Percentiles rank a stretch among this genome's conserved stretches.
These are phyloP conservation scores for Coelastrella sp. DNA, from an alignment of 139 green algal species.

Conservation along the genomic window DNA sequence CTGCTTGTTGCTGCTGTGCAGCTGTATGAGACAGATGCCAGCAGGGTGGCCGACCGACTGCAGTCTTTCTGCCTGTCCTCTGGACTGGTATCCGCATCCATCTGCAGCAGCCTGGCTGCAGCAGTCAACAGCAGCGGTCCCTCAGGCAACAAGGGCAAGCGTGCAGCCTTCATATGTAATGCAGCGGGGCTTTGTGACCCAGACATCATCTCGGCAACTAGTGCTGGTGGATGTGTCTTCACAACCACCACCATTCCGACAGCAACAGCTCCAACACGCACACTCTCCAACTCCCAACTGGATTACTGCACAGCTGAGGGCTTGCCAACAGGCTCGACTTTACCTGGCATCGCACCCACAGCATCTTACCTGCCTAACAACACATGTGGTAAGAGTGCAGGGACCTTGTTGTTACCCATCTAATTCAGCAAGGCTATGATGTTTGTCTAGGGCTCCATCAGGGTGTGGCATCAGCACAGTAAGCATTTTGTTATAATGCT, in stretches of 20 bases:
- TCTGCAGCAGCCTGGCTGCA: not conserved
- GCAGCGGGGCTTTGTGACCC: not conserved
- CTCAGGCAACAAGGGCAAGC: slow-evolving; percentile 21
- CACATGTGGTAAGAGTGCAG: not conserved
- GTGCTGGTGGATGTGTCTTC: not conserved
- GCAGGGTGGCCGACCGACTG: not conserved
- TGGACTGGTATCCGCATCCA: not conserved
- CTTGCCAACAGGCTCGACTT: not conserved
- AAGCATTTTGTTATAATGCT: no score
- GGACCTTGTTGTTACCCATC: no score
- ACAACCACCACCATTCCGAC: not conserved
- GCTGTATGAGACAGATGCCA: slow-evolving; percentile 7
- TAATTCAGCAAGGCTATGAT: no score
- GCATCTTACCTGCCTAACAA: not conserved
- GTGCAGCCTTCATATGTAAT: not conserved
- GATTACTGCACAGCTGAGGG: slow-evolving; percentile 7
- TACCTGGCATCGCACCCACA: slow-evolving; percentile 17
- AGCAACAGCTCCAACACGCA: not conserved
- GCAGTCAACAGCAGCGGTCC: slow-evolving; percentile 2
- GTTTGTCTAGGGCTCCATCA: no score
- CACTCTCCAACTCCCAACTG: not conserved
- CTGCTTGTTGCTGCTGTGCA: not conserved
- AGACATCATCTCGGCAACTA: not conserved
- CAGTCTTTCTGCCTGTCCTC: not conserved
- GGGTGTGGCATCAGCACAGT: no score